These are phyloP conservation scores for Cladorrhinum sp. DNA, from an alignment of 2,329 filamentous ascomycete genomes.

Conservation along the genomic window DNA sequence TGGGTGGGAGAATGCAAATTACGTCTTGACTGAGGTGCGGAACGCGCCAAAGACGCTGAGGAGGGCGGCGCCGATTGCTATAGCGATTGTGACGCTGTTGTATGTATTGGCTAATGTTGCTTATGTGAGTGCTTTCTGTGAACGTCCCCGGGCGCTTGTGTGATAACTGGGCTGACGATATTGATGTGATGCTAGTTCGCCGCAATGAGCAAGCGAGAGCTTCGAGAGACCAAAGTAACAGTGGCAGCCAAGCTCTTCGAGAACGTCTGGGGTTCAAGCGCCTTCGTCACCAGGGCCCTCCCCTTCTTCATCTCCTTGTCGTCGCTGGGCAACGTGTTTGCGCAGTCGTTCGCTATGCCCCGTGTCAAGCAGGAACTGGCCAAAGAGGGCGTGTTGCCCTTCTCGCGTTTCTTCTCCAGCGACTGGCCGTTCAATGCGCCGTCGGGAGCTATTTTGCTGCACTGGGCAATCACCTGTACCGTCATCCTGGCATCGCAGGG, in stretches of 20 bases:
- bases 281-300: constrained; percentile 30
- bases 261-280: constrained; percentile 31
- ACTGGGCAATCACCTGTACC: constrained; percentile 34
- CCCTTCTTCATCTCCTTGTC: constrained; percentile 34
- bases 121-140: constrained; percentile 29
- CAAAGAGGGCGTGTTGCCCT: constrained; percentile 35
- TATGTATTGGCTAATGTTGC: constrained; percentile 38
- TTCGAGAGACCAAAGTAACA: constrained; percentile 27
- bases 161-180: background rate
- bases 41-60: constrained; percentile 33
- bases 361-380: constrained; percentile 38
- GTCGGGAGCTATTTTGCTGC: constrained; percentile 34
- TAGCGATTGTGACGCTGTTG: constrained; percentile 33
- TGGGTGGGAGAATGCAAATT: constrained; percentile 41
- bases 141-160: background rate
- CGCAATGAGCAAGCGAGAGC: constrained; percentile 30
- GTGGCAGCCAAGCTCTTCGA: constrained; percentile 35
- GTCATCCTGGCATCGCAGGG: constrained; percentile 32
- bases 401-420: constrained; percentile 35
- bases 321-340: constrained; percentile 34
- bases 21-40: constrained; percentile 35
- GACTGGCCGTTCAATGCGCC: constrained; percentile 36
- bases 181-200: constrained; percentile 24
- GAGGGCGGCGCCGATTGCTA: constrained; percentile 34
- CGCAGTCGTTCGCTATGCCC: constrained; percentile 33